These are phyloP conservation scores for Mercurialis annua DNA, from an alignment of 345 rosid species.

Conservation along the genomic window DNA sequence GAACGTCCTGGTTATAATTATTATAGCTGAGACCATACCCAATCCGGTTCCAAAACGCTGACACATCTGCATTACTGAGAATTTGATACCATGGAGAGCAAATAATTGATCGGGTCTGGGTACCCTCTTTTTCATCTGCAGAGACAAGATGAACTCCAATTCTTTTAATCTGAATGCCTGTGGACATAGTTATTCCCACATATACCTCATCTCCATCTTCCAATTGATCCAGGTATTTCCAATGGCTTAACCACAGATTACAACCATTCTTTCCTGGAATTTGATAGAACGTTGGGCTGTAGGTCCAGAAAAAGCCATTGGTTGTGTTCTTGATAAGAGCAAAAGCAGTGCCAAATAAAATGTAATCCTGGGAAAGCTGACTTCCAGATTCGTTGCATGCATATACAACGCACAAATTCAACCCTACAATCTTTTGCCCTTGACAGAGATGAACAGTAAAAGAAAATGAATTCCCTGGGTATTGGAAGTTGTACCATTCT, in stretches of 20 bases:
- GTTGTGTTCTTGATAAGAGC: neutral
- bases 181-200: neutral
- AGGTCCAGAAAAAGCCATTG: neutral
- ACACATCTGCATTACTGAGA: neutral
- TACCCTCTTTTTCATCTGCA: too few relatives aligned
- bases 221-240: neutral
- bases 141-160: neutral
- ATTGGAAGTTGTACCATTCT: neutral
- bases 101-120: neutral
- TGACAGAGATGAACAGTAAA: neutral
- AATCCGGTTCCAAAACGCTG: too few relatives aligned
- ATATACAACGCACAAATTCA: neutral
- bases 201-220: neutral
- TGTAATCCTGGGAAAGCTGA: neutral
- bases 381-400: neutral
- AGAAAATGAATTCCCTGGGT: neutral
- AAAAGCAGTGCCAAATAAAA: neutral
- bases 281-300: neutral
- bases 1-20: neutral
- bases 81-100: neutral
- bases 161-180: neutral
- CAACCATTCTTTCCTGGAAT: neutral
- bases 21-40: too few relatives aligned
- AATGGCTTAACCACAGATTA: neutral
- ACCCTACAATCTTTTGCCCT: neutral